A percentile compares a stretch with the other conserved stretches of the same genome.
phyloP scores from a whole-genome alignment of 768 basidiomycete species.

The Boletus rubroflammeus region DNA sequence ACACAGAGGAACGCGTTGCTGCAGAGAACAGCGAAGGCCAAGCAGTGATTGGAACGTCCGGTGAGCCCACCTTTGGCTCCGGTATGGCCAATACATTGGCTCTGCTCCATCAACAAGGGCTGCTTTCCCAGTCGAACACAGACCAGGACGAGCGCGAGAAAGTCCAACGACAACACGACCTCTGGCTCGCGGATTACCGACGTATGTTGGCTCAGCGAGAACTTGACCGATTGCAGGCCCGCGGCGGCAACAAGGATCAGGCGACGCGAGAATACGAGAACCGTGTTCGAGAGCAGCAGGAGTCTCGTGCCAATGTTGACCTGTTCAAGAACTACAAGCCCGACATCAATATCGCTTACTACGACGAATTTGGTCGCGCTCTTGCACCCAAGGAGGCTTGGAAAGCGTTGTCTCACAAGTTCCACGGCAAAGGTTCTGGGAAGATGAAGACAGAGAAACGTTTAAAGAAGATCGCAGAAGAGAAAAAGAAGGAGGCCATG shows the following conservation, averaged over 20 bases:
- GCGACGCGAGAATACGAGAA: constrained; percentile 95
- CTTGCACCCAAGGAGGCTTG: constrained; percentile 95
- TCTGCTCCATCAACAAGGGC: constrained; percentile 89
- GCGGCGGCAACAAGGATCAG: constrained; percentile 87
- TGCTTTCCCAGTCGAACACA: constrained; percentile 59
- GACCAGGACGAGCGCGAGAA: constrained; percentile 76
- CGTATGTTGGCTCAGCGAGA: constrained; percentile 74
- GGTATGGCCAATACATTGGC: constrained; percentile 89
- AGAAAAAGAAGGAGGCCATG: constrained; percentile 93
- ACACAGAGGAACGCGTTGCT: constrained; percentile 44
- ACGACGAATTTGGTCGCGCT: constrained; percentile 90
- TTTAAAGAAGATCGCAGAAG: constrained; percentile 95
- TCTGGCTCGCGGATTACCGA: constrained; percentile 88
- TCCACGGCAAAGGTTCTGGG: constrained; percentile 97
- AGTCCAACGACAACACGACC: constrained; percentile 77
- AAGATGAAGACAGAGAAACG: constrained; percentile 97
- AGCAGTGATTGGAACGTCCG: constrained; percentile 54
- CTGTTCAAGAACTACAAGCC: constrained; percentile 94
- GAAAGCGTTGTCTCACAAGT: constrained; percentile 96
- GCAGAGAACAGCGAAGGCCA: constrained; percentile 31
- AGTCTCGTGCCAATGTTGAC: constrained; percentile 77
- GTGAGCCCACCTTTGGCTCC: constrained; percentile 74
- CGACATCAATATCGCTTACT: constrained; percentile 92
- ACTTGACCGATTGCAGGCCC: constrained; percentile 67
- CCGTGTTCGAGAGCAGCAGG: constrained; percentile 84